Evolutionary conservation across 306 rosid species (phyloP), one percentile per base, ranked within the genome.

Genomic region (Prunus davidiana): DNA sequence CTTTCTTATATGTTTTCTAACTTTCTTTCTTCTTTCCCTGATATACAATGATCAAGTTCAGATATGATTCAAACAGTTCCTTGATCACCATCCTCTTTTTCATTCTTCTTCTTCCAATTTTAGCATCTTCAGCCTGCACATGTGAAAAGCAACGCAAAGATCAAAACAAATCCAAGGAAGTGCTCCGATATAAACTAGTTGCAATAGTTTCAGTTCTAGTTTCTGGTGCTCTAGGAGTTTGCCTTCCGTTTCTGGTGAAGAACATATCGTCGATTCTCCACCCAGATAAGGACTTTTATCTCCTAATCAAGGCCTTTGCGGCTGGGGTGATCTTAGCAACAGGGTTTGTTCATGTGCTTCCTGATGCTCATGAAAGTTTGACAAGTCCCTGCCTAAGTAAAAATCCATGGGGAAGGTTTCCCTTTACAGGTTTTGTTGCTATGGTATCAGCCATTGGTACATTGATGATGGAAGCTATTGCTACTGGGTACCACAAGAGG

Each of bases 321-420:
- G 90, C 92, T 14, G 92, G 90, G 0, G 85, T 90, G 76, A 88
- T 90, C 56, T 65, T 87, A 34, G 89, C 95, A 2, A 90, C 92
- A 1, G 90, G 89, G n/a, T 86, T 86, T 75, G 61, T 90, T 57
- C 92, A 90, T 66, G 84, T 90, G 25, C 85, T 90, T 49, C 90
- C 90, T 12, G 89, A 90, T 76, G 91, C 92, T 45, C 83, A 74
- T 66, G 73, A 82, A 41, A 79, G 82, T 27, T 68, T 88, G 61
- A 61, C 75, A 43, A 82, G 67, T 74, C 87, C 89, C 24, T 84
- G 88, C 74, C 74, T 86, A 5, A 57, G 83, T 66, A 76, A 82
- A 60, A 76, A 80, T 56, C 94, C 90, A 56, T 89, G 94, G 94
- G 24, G 76, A 27, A 47, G 76, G 83, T 89, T 87, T 41, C 91